Evolutionary conservation across 192 early-diverging fungal species (phyloP), one percentile per base, ranked within the genome.

Genomic region (Phycomyces nitens): DNA sequence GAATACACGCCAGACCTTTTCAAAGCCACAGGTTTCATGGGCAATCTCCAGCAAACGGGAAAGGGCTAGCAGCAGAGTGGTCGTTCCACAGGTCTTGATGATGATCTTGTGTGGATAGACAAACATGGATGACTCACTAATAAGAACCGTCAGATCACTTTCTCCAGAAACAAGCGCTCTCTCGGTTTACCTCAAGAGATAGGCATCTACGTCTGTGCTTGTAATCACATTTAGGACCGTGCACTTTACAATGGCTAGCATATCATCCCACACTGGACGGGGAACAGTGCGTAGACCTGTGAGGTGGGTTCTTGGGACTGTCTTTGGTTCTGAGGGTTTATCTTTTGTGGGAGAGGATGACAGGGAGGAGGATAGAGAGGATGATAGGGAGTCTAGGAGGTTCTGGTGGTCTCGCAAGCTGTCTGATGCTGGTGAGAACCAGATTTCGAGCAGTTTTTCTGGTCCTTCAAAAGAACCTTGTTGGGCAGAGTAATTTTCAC

Each of bases 1-100:
- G 63, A 99, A 97, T 18, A 94, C 69, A 53, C 92, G 84, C 77
- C 88, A 88, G 26, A 94, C 77, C 52, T 84, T 86, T 64, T 81
- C 74, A 27, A 92, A 72, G 8, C 81, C 82, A 61, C 82, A 88
- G 63, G 77, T 78, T 53, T 82, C 73, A 41, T 78, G 70, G 6
- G 92, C 95, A 71, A 96, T 94, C 64, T 91, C 84, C 27, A 97
- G 75, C 53, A 99, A 88, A 57, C 87, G 80, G 38, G 93, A 90
- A 53, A 99, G 71, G 42, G 96, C 92, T 71, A 91, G 82, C 66
- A 99, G 75, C 18, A 96, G 73, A 8, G 93, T 97, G 20, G 96
- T 97, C 2, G 96, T 96, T 18, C 96, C 95, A 75, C 95, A 97
- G 10, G 96, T 99, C 81, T 99, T 99, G 66, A 99, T 81, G 56